A percentile compares a stretch with the other conserved stretches of the same genome.
These are phyloP conservation scores for Ananas comosus DNA, from an alignment of 176 grass and related monocot species.

Conservation along the genomic window DNA sequence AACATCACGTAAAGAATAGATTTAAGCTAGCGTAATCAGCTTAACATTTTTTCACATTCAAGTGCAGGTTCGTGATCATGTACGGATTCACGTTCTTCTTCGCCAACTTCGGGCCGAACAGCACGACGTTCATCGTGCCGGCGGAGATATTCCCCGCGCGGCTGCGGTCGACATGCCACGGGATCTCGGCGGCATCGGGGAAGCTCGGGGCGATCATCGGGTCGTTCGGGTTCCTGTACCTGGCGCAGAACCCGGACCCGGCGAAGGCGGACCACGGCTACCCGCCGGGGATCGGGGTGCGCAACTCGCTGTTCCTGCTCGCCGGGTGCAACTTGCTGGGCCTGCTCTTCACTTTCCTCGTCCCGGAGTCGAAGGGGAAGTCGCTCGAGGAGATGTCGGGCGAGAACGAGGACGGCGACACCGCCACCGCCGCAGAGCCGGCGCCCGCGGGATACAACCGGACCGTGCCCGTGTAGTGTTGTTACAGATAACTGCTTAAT, in stretches of 20 bases:
- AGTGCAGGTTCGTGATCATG: slow-evolving; percentile 43
- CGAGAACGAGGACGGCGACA: slow-evolving; percentile 27
- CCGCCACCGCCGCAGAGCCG: not conserved
- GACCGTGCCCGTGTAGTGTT: slow-evolving; percentile 19
- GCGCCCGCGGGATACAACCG: not conserved
- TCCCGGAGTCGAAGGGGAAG: slow-evolving; percentile 75
- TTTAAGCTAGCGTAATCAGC: too few relatives aligned
- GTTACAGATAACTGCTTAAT: too few relatives aligned
- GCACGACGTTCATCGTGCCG: slow-evolving; percentile 83
- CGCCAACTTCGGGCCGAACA: slow-evolving; percentile 46
- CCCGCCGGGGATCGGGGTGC: slow-evolving; percentile 57
- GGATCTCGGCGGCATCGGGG: slow-evolving; percentile 58
- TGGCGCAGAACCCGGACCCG: slow-evolving; percentile 52
- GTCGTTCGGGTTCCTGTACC: slow-evolving; percentile 68
- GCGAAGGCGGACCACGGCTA: slow-evolving; percentile 60
- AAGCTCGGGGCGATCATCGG: slow-evolving; percentile 67
- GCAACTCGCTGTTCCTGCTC: slow-evolving; percentile 57
- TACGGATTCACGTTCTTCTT: slow-evolving; percentile 59
- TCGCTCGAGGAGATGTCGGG: slow-evolving; percentile 77
- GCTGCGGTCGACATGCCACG: slow-evolving; percentile 69
- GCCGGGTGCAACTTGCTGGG: slow-evolving; percentile 61
- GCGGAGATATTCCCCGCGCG: slow-evolving; percentile 81
- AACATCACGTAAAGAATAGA: too few relatives aligned
- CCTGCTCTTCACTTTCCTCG: slow-evolving; percentile 47
- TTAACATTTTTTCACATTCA: too few relatives aligned